Base-by-base conservation (phyloP, 306 rosid genomes). In the Comarum palustre region DNA sequence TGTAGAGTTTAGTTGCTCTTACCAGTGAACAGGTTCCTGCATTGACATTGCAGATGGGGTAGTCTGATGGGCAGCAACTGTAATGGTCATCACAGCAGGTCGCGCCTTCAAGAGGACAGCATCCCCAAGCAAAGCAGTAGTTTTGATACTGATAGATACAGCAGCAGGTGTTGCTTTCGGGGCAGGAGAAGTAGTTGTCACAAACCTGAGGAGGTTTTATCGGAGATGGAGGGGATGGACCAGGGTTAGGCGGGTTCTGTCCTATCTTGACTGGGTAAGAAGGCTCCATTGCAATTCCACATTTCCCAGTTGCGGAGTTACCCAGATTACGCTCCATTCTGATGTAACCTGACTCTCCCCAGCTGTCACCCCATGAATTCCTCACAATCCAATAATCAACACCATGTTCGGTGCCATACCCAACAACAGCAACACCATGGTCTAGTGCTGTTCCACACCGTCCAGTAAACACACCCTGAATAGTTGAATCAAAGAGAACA, bases 141-240 rank as follows among this genome's bases (percentile, higher is more conserved):
- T 36, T 81, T 64, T 82, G 85, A 60, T 20, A 84, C 68, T 84
- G 71, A 2, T 36, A 95, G 20, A 87, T 12, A 32, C 99, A 95
- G 90, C 99, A 95, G 77, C 99, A 91, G n/a, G 99, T 95, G 31
- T 78, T 66, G 54, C 82, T 61, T 39, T 66, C 72, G 0, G 89
- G 72, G 61, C 99, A 95, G 70, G 78, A 80, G 69, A 74, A 89
- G 84, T 86, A 90, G 17, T 62, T 79, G 59, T 88, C 96, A 66
- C 99, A 95, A 3, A 89, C 96, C 38, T 82, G 52, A 31, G 97
- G 99, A 34, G 99, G 97, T 57, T 46, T 77, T 66, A 91, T 77
- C 0, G 99, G 99, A 68, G 96, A 71, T 20, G 99, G 99, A 36
- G 99, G 99, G 72, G 99, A 86, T 17, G 97, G 97, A 25, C 93